Evolutionary conservation across 1,284 basidiomycete genomes (phyloP).

Genomic region (Pterula multifida): DNA sequence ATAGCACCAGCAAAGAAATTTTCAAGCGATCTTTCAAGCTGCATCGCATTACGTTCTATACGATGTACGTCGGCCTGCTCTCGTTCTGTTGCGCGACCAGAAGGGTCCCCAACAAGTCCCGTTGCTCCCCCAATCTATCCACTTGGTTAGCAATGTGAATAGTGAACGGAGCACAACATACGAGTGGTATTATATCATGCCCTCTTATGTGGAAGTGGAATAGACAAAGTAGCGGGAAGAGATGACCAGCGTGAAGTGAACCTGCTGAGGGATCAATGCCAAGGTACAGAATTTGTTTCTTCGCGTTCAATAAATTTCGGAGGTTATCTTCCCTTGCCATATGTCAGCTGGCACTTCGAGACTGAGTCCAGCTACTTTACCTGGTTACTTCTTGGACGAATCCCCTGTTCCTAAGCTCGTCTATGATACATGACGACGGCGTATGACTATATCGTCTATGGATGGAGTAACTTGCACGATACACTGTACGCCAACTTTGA

Average conservation of each 20-base stretch:
- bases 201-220: conserved; percentile 81
- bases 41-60: conserved; percentile 57
- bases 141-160: background rate
- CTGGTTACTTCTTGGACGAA: conserved; percentile 35
- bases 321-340: background rate
- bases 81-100: conserved; percentile 79
- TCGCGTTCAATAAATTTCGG: background rate
- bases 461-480: background rate
- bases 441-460: background rate
- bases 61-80: conserved; percentile 48
- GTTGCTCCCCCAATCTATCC: conserved; percentile 92
- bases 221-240: conserved; percentile 79
- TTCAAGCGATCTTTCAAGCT: conserved; percentile 56
- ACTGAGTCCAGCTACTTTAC: conserved; percentile 12
- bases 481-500: no score
- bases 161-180: conserved; percentile 24
- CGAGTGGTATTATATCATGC: conserved; percentile 74
- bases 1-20: conserved; percentile 63
- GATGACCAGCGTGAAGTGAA: conserved; percentile 88
- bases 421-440: conserved; percentile 15
- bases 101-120: conserved; percentile 94
- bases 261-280: conserved; percentile 90
- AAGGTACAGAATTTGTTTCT: conserved; percentile 43
- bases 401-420: conserved; percentile 30
- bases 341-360: conserved; percentile 4